These are phyloP conservation scores for Colletotrichum echinochloae DNA, from an alignment of 2,329 filamentous ascomycete genomes.

Conservation along the genomic window DNA sequence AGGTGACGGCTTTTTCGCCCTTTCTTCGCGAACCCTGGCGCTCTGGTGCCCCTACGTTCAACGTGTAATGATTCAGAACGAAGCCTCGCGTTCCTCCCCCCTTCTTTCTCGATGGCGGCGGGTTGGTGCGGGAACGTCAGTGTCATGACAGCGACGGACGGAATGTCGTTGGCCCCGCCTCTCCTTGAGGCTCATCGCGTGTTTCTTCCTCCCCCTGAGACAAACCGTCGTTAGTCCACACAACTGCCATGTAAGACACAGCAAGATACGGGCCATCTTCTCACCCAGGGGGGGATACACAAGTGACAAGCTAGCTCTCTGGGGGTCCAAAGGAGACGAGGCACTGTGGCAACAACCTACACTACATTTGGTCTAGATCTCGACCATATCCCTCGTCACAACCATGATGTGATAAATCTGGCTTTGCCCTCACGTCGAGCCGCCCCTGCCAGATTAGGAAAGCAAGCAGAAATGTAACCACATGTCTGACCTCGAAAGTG, in stretches of 20 bases:
- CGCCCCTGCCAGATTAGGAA: background rate
- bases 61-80: background rate
- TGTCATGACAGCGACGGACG: slow-evolving; percentile 3
- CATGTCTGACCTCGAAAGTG: background rate
- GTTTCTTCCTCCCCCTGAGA: background rate
- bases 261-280: background rate
- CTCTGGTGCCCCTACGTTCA: slow-evolving; percentile 9
- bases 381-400: background rate
- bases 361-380: slow-evolving; percentile 31
- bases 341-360: background rate
- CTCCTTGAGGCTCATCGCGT: slow-evolving; percentile 8
- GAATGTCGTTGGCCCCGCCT: slow-evolving; percentile 8
- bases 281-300: background rate
- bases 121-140: slow-evolving; percentile 11
- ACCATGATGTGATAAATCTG: slow-evolving; percentile 40
- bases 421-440: background rate
- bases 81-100: background rate
- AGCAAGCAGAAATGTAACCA: slow-evolving; percentile 3
- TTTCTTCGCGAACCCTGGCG: slow-evolving; percentile 10
- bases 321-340: slow-evolving; percentile 12
- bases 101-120: background rate
- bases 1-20: background rate
- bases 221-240: slow-evolving; percentile 14
- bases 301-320: slow-evolving; percentile 2
- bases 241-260: slow-evolving; percentile 6